Conservation (phyloP, 2,329 filamentous ascomycete species). For the Leptodontidium sp. region DNA sequence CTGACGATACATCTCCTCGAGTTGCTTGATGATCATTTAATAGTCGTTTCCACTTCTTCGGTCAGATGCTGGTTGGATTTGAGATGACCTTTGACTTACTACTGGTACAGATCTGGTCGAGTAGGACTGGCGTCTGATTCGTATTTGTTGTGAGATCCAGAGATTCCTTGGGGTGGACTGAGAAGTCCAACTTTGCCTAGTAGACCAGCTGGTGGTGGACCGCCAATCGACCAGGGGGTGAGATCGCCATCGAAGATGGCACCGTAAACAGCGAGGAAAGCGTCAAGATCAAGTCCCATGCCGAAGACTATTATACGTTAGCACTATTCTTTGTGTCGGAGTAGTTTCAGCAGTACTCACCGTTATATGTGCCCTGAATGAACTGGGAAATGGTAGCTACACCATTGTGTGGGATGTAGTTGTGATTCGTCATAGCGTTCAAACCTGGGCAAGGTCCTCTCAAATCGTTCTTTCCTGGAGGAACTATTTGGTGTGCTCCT, state of each 20-base stretch:
- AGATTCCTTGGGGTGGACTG: conserved; percentile 56
- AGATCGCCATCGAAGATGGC: conserved; percentile 58
- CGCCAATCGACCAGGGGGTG: conserved; percentile 60
- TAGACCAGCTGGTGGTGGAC: conserved; percentile 48
- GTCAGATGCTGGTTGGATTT: background rate
- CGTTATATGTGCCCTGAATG: conserved; percentile 44
- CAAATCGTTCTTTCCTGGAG: conserved; percentile 33
- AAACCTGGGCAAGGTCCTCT: conserved; percentile 50
- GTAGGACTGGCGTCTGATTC: conserved; percentile 62
- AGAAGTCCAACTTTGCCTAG: conserved; percentile 35
- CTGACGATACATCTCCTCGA: conserved; percentile 56
- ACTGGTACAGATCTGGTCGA: conserved; percentile 59
- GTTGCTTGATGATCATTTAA: conserved; percentile 60
- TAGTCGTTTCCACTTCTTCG: conserved; percentile 56
- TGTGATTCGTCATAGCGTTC: conserved; percentile 54
- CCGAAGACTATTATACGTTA: conserved; percentile 50
- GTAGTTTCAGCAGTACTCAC: conserved; percentile 35
- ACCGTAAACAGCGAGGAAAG: conserved; percentile 53
- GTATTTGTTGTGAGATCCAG: conserved; percentile 62
- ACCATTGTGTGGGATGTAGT: conserved; percentile 52
- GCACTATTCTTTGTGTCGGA: background rate
- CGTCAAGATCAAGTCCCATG: conserved; percentile 53
- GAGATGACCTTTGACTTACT: conserved; percentile 30
- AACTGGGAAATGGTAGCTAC: conserved; percentile 45
- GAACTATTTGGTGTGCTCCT: conserved; percentile 34